Evolutionary conservation across 2,329 filamentous ascomycete genomes (phyloP).

Genomic region (Talaromyces sp.): DNA sequence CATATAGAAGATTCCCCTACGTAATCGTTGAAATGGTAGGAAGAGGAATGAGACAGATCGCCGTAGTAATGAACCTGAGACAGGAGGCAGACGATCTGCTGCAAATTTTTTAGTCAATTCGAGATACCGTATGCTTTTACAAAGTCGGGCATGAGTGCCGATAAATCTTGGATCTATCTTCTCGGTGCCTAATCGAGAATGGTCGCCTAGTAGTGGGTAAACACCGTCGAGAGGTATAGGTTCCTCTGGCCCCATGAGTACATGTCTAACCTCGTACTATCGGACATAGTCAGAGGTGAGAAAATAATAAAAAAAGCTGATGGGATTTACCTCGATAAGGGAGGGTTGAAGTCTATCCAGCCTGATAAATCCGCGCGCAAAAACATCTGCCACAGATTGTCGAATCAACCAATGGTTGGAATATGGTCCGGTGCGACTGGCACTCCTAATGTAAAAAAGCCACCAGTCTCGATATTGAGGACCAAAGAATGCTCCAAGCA

Average conservation of each 20-base stretch:
- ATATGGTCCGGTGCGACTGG: neutral
- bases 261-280: slow-evolving; percentile 2
- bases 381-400: neutral
- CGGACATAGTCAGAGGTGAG: neutral
- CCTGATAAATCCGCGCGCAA: neutral
- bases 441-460: neutral
- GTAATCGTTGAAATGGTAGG: neutral
- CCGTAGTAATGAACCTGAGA: neutral
- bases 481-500: slow-evolving; percentile 3
- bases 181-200: neutral
- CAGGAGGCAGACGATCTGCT: neutral
- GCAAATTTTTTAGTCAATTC: neutral
- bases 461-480: slow-evolving; percentile 6
- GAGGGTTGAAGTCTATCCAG: neutral
- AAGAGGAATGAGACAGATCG: neutral
- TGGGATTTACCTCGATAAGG: neutral
- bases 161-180: slow-evolving; percentile 1
- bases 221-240: neutral
- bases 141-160: neutral
- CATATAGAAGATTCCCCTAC: neutral
- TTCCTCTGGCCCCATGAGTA: slow-evolving; percentile 4
- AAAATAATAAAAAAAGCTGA: neutral
- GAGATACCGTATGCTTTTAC: neutral
- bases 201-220: neutral
- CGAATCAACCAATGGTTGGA: neutral